Evolutionary conservation across 2,329 filamentous ascomycete genomes (phyloP), one percentile per base, ranked within the genome.

Genomic region (Curvularia hawaiiensis): DNA sequence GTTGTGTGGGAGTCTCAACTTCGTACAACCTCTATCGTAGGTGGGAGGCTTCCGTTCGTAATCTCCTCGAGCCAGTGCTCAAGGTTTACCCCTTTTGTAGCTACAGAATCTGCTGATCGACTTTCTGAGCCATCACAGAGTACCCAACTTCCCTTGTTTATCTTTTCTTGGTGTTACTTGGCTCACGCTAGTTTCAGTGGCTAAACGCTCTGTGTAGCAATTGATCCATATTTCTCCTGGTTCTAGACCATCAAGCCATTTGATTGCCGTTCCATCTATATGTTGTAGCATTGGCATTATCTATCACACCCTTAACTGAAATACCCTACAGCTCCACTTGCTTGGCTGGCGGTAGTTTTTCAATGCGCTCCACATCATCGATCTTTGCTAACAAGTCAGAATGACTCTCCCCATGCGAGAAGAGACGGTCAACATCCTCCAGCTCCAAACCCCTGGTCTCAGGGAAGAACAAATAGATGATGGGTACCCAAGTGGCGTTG

Each of bases 401-500:
- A 14, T 41, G 50, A n/a, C 50, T 52, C 11, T 20, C 43, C 18
- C 31, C 41, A 16, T 30, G 39, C 7, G 51, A 69, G 46, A 76
- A 76, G 14, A 77, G 58, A 65, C 66, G 70, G 45, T 76, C 74
- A 9, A 76, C 71, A 30, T 75, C 70, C 54, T 77, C 74, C 11
- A 76, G 68, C 18, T 72, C 73, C 1, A 75, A 61, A n/a, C 72
- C 73, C 0, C 66, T 52, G 1, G 74, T 76, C 50, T 77, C 74
- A 4, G 73, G 73, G 49, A 75, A 77, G 58, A 68, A 75, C 65
- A 82, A 82, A 68, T 79, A 84, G 12, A 83, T 74, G 2, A 84
- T 70, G 1, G 78, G 78, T 0, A 80, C 73, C 62, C 79, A 80
- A 1, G 72, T 63, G 22, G 82, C 75, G 61, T 84, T 83, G 10